A percentile compares a stretch with the other conserved stretches of the same genome.
phyloP scores from a whole-genome alignment of 768 basidiomycete species.

The Glaciozyma martinii region DNA sequence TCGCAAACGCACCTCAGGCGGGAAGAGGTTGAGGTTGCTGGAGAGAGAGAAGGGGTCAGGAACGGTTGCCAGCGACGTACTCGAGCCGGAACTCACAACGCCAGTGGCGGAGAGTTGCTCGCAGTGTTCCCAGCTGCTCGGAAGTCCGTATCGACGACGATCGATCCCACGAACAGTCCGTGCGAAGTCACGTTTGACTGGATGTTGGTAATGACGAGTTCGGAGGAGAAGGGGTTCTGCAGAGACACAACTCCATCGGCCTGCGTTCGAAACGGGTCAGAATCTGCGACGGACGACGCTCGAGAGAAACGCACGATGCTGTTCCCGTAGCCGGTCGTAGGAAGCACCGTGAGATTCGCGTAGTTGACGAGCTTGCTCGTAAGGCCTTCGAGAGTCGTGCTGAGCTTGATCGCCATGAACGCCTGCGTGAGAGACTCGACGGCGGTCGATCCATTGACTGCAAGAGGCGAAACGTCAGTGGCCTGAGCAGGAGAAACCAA shows the following conservation, averaged over 20 bases:
- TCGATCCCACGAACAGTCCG: constrained; percentile 56
- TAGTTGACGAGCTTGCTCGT: constrained; percentile 51
- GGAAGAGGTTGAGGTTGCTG: constrained; percentile 47
- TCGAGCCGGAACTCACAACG: constrained; percentile 10
- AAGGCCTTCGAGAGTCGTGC: constrained; percentile 54
- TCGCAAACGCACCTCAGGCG: too few species aligned
- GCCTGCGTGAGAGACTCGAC: constrained; percentile 54
- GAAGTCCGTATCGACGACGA: constrained; percentile 51
- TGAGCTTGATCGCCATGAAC: constrained; percentile 53
- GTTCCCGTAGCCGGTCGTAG: constrained; percentile 54
- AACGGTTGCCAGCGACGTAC: neutral
- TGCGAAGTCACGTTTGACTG: constrained; percentile 54
- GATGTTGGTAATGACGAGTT: constrained; percentile 53
- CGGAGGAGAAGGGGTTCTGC: constrained; percentile 58
- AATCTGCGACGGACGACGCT: neutral
- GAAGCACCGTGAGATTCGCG: constrained; percentile 50
- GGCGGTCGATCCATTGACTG: constrained; percentile 49
- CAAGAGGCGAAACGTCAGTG: neutral
- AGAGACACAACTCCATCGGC: constrained; percentile 39
- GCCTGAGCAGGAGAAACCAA: neutral
- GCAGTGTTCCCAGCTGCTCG: constrained; percentile 49
- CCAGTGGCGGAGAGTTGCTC: constrained; percentile 51
- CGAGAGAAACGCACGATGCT: constrained; percentile 46
- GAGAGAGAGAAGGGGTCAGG: too few species aligned
- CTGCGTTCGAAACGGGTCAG: neutral